Base-by-base conservation (phyloP, 352 stramenopile species). In the Globisporangium perplexum region DNA sequence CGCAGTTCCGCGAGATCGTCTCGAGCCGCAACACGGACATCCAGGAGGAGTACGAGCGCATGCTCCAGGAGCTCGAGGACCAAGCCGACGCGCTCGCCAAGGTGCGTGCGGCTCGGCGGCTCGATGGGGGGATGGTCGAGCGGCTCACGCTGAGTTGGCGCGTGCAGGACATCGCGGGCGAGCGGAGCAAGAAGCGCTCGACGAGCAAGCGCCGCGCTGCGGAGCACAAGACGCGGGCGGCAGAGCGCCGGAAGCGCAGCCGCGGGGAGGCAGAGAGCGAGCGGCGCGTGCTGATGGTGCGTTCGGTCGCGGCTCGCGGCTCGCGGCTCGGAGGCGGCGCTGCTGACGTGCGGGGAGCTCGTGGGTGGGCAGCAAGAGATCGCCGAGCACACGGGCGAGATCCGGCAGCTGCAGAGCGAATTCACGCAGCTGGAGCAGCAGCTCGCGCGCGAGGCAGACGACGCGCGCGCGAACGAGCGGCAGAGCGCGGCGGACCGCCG, bases 31-130 rank as follows among this genome's bases (percentile, higher is more conserved):
- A 90, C 47, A 81, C 63, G 5, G 77, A 86, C 55, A 77, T 90
- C 23, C 80, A 90, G 63, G 77, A 88, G 31, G 74, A 87, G 53
- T 90, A 87, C 47, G 71, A 75, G 44, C 77, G 77, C 15, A 86
- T 90, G 74, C 66, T 88, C 10, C 78, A 79, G 51, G 75, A 88
- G 43, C 58, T 88, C 35, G 80, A 90, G 18, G 79, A 90, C 50
- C 76, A 88, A 52, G 68, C 65, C 1, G 74, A 74, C 39, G 56
- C 55, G 31, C 63, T 90, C 24, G 47, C 60, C 30, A 54, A 64
- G 42, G 63, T 58, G 50, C 7, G 43, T 3, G 57, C 23, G 4
- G n/a, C n/a, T 14, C 8, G 10, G 15, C 20, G 4, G 17, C 10
- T 12, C 14, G 31, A 38, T 17, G 3, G 31, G 12, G 28, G 1